Evolutionary conservation across 2,329 filamentous ascomycete genomes (phyloP).

Genomic region (Fusarium anthophilum): DNA sequence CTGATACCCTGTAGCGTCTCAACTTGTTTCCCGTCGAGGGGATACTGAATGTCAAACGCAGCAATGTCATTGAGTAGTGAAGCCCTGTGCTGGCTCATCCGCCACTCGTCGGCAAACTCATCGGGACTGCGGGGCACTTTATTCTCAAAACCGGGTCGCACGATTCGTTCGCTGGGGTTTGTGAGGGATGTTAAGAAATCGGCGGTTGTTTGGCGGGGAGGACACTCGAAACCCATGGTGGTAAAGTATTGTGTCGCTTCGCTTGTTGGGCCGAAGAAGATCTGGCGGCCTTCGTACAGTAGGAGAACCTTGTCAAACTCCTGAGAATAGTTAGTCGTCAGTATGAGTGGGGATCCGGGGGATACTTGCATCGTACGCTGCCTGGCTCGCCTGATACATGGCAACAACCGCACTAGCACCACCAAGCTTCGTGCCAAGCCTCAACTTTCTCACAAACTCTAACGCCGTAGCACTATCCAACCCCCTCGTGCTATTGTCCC

Average conservation of each 20-base stretch:
- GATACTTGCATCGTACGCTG: slow-evolving; percentile 47
- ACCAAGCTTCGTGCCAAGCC: slow-evolving; percentile 68
- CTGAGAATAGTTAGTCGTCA: not conserved
- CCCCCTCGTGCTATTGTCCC: slow-evolving; percentile 74
- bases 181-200: slow-evolving; percentile 72
- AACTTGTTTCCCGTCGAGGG: slow-evolving; percentile 36
- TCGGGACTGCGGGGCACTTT: slow-evolving; percentile 47
- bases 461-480: slow-evolving; percentile 72
- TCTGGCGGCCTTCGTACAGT: slow-evolving; percentile 73
- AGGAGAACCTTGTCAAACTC: slow-evolving; percentile 74
- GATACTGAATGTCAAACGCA: slow-evolving; percentile 37
- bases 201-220: slow-evolving; percentile 68
- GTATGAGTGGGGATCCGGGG: fast-evolving
- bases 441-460: slow-evolving; percentile 70
- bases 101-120: slow-evolving; percentile 49
- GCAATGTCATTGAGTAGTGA: slow-evolving; percentile 44
- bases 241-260: slow-evolving; percentile 36
- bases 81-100: slow-evolving; percentile 32
- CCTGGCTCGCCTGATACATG: slow-evolving; percentile 68
- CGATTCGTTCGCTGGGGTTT: slow-evolving; percentile 45
- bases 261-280: slow-evolving; percentile 52
- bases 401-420: slow-evolving; percentile 67
- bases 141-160: slow-evolving; percentile 40
- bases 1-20: slow-evolving; percentile 2
- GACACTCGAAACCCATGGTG: slow-evolving; percentile 65